Percentiles rank a stretch among this genome's conserved stretches.
Conservation (phyloP, 768 basidiomycete genomes). For the Inosperma sp. region DNA sequence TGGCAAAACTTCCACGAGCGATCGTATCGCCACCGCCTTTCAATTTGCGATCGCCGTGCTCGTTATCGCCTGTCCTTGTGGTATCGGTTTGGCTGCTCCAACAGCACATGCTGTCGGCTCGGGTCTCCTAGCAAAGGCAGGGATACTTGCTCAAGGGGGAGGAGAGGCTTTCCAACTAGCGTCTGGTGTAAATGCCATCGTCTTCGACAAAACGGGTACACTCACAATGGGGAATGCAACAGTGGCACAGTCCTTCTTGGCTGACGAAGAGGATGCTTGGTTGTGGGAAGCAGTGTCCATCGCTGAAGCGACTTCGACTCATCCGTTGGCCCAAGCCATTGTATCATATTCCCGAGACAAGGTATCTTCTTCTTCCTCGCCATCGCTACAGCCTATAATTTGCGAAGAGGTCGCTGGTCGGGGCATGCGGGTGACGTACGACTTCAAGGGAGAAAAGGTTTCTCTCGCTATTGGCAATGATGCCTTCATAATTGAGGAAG, state of each 20-base stretch:
- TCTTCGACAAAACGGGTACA: constrained; percentile 88
- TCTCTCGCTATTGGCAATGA: not conserved
- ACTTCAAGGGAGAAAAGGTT: not conserved
- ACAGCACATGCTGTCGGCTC: constrained; percentile 81
- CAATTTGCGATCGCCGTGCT: constrained; percentile 81
- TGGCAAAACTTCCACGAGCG: not conserved
- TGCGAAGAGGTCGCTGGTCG: constrained; percentile 60
- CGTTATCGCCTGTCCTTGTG: constrained; percentile 83
- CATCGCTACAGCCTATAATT: not conserved
- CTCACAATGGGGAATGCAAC: constrained; percentile 63
- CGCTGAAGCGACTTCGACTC: constrained; percentile 51
- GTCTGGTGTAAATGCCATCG: constrained; percentile 65
- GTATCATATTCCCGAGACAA: constrained; percentile 38
- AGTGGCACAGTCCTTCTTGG: constrained; percentile 51
- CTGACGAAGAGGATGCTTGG: not conserved
- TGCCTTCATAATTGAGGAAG: not conserved
- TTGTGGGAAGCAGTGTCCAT: not conserved
- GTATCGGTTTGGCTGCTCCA: constrained; percentile 81
- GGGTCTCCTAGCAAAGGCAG: constrained; percentile 72
- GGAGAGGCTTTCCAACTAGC: constrained; percentile 86
- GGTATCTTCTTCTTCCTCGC: not conserved
- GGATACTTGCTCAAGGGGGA: constrained; percentile 80
- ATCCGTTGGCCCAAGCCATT: constrained; percentile 62
- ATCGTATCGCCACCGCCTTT: constrained; percentile 26
- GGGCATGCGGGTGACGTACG: constrained; percentile 48